Evolutionary conservation across 2,329 filamentous ascomycete species (phyloP), one percentile per base, ranked within the genome.

Genomic region (Sporothrix pallida): DNA sequence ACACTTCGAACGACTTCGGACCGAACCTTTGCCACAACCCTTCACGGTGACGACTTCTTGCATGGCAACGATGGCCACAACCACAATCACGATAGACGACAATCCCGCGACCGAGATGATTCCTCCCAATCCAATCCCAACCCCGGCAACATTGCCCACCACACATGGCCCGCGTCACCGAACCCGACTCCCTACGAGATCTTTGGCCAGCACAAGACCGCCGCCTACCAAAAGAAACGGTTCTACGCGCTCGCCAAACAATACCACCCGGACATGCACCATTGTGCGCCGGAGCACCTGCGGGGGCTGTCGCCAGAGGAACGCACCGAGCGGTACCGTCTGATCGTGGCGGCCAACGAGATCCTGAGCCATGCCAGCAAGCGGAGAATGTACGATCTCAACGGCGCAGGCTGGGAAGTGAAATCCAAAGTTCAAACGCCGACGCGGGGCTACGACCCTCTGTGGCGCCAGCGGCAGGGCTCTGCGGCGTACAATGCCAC

Each of bases 201-300:
- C 80, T 91, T 98, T 79, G 86, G 88, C 75, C 81, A 84, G 67
- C 78, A 81, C 71, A 81, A 82, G 46, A 84, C 85, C 73, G 90
- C 89, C 15, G 87, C 90, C 1, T 98, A 99, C 82, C 91, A 89
- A 75, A 98, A 99, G 82, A 84, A 87, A 60, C 90, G 90, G 74
- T 99, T 94, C 86, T 96, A 97, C 82, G 88, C 95, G 79, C 89
- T 99, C 71, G 96, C 97, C 74, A 99, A 98, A 84, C 86, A 97
- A 65, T 99, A 99, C 83, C 96, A 99, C 80, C 96, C 96, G 0
- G 96, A 99, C 81, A 89, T 88, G 7, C 81, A 83, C 74, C 81
- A 84, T 75, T 80, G 20, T 44, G 52, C 44, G 20, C 72, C 71
- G 0, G 81, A 80, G 17, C 76, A 82, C 26, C 81, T 81, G 77